phyloP scores from a whole-genome alignment of 2,329 filamentous ascomycete species.

The Colletotrichum sp. region DNA sequence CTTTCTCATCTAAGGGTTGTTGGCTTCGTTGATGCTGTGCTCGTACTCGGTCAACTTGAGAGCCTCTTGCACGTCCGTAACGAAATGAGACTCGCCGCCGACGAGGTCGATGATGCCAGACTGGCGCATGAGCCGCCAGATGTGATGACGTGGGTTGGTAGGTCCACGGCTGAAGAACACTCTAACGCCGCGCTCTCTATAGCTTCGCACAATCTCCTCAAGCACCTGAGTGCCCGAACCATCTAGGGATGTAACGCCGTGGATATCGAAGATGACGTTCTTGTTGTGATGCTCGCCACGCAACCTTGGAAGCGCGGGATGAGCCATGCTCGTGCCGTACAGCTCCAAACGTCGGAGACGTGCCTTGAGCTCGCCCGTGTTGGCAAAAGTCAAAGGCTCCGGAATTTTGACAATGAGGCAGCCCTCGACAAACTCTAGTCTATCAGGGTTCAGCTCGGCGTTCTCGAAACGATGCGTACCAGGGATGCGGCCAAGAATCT shows the following conservation, averaged over 20 bases:
- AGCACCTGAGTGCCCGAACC: conserved; percentile 93
- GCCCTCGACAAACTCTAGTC: conserved; percentile 87
- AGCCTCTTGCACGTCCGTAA: conserved; percentile 83
- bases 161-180: conserved; percentile 75
- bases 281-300: conserved; percentile 81
- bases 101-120: conserved; percentile 87
- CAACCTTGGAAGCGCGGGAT: conserved; percentile 85
- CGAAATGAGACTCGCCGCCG: conserved; percentile 80
- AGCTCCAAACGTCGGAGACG: conserved; percentile 83
- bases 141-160: conserved; percentile 50
- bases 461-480: conserved; percentile 87
- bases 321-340: conserved; percentile 84
- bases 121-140: conserved; percentile 75
- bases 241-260: conserved; percentile 94
- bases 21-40: conserved; percentile 42
- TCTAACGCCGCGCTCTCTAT: conserved; percentile 76
- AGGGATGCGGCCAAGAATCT: conserved; percentile 90
- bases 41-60: conserved; percentile 80
- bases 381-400: conserved; percentile 94
- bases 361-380: conserved; percentile 90
- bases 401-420: conserved; percentile 97
- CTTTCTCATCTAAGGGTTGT: neutral
- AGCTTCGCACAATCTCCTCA: conserved; percentile 83
- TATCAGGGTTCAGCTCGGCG: conserved; percentile 74
- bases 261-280: conserved; percentile 96